phyloP scores from a whole-genome alignment of 192 early-diverging fungal species.

The Coemansia sp. region DNA sequence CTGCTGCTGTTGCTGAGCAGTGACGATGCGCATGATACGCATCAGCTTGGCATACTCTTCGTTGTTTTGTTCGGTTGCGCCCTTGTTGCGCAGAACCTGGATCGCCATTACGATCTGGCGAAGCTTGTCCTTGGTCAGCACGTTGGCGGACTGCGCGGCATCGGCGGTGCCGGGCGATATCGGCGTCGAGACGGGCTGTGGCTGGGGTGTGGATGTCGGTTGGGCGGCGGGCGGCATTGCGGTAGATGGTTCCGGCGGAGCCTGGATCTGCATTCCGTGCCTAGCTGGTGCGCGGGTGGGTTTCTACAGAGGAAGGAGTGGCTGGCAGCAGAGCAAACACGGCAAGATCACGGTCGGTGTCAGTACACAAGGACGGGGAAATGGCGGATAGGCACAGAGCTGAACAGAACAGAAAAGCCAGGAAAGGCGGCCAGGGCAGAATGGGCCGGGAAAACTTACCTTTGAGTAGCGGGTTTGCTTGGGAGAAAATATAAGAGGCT shows the following conservation, averaged over 20 bases:
- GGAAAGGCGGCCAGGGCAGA: too few species aligned
- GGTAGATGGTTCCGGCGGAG: not conserved
- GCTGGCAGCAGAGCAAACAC: too few species aligned
- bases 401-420: too few species aligned
- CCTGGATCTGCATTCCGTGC: slow-evolving; percentile 1
- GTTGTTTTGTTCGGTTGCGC: slow-evolving; percentile 77
- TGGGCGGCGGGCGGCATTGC: slow-evolving; percentile 1
- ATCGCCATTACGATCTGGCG: slow-evolving; percentile 34
- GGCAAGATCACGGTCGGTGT: too few species aligned
- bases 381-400: too few species aligned
- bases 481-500: too few species aligned
- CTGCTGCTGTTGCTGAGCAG: slow-evolving; percentile 46
- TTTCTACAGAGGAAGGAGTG: too few species aligned
- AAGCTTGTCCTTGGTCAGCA: slow-evolving; percentile 35
- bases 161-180: not conserved
- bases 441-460: too few species aligned
- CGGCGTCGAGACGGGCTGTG: not conserved
- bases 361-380: too few species aligned
- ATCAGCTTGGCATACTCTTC: slow-evolving; percentile 73
- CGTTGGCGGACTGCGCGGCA: slow-evolving; percentile 1
- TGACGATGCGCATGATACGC: slow-evolving; percentile 49
- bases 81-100: slow-evolving; percentile 60
- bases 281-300: not conserved
- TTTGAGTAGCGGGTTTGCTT: too few species aligned
- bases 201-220: not conserved